Evolutionary conservation across 1,284 basidiomycete genomes (phyloP).

Genomic region (Xerocomus subilludens): DNA sequence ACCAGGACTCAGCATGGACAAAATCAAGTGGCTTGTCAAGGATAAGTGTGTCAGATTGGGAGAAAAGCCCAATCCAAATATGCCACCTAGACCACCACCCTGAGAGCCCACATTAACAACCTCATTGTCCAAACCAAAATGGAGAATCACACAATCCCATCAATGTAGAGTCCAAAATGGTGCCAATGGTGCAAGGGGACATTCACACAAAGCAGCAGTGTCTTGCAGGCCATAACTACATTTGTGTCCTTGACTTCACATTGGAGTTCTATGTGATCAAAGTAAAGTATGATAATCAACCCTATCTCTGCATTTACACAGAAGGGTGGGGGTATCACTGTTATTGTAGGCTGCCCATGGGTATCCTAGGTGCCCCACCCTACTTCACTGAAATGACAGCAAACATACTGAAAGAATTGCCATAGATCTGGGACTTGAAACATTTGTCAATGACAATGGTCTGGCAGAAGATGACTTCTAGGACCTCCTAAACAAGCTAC

Average conservation of each 20-base stretch:
- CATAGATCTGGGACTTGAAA: background rate
- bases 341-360: slow-evolving; percentile 4
- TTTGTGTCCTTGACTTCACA: background rate
- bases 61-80: background rate
- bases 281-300: background rate
- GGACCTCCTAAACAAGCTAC: background rate
- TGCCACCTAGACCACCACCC: background rate
- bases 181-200: background rate
- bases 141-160: slow-evolving; percentile 4
- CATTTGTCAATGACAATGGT: background rate
- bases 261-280: background rate
- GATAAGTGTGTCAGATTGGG: background rate
- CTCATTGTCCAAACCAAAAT: background rate
- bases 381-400: background rate
- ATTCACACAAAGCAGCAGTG: slow-evolving; percentile 4
- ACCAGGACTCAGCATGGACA: background rate
- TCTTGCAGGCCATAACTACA: background rate
- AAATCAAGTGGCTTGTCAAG: background rate
- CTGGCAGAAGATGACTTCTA: background rate
- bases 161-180: background rate
- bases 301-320: background rate
- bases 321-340: background rate
- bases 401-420: background rate
- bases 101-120: background rate
- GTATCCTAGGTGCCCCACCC: background rate